phyloP scores from a whole-genome alignment of 768 basidiomycete species.

The Leccinellum rugosiceps region DNA sequence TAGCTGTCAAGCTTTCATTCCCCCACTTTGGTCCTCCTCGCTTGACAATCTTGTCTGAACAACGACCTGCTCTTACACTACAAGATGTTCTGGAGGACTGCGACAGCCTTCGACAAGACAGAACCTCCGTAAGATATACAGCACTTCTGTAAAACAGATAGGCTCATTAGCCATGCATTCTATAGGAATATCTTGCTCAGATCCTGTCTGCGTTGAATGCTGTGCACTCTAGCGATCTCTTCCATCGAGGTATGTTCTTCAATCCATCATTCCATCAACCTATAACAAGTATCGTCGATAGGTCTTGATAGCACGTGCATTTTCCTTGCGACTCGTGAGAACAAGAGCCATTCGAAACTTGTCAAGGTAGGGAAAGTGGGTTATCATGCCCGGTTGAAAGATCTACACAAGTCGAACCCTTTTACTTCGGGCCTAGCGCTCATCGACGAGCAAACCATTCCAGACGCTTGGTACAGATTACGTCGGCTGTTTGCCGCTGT shows the following conservation, averaged over 20 bases:
- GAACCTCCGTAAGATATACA: constrained; percentile 52
- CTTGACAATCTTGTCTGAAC: constrained; percentile 68
- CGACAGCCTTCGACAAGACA: constrained; percentile 67
- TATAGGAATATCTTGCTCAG: constrained; percentile 72
- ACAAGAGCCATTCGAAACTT: constrained; percentile 52
- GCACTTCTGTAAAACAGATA: neutral
- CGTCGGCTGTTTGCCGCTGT: neutral
- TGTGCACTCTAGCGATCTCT: constrained; percentile 59
- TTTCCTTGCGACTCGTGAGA: constrained; percentile 53
- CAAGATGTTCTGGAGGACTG: constrained; percentile 76
- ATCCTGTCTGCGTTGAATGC: constrained; percentile 67
- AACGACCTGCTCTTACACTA: constrained; percentile 61
- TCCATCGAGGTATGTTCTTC: constrained; percentile 60
- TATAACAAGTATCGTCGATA: constrained; percentile 18
- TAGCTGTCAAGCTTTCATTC: constrained; percentile 61
- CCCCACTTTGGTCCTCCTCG: constrained; percentile 51
- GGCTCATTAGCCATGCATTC: neutral
- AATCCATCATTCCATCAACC: neutral
- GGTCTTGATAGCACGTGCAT: constrained; percentile 60
- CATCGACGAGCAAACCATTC: constrained; percentile 19
- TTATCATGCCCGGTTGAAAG: constrained; percentile 69
- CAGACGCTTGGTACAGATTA: constrained; percentile 28
- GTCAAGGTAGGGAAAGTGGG: constrained; percentile 74
- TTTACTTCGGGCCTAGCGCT: constrained; percentile 41
- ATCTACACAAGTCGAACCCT: constrained; percentile 82